Evolutionary conservation across 345 rosid species (phyloP).

Genomic region (Noccaea caerulescens): DNA sequence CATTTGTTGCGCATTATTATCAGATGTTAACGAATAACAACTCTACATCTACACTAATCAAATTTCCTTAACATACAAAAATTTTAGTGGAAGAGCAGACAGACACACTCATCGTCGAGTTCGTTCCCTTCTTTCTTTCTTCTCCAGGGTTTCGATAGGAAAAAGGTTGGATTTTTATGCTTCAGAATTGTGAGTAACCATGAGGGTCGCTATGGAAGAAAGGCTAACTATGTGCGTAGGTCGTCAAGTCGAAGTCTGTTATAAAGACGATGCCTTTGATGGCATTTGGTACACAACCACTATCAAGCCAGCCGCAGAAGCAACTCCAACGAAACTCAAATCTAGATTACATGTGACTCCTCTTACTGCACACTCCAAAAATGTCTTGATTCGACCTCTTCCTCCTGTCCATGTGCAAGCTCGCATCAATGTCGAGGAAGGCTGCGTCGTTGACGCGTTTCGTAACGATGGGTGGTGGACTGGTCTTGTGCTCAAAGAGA

Average conservation of each 20-base stretch:
- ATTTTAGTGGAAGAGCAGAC: too few relatives aligned
- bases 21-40: too few relatives aligned
- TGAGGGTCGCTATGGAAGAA: not conserved
- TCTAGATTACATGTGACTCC: constrained; percentile 21
- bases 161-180: not conserved
- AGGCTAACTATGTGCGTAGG: not conserved
- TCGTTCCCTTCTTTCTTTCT: not conserved
- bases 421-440: constrained; percentile 33
- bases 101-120: too few relatives aligned
- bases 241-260: constrained; percentile 52
- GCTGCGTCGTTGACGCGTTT: constrained; percentile 49
- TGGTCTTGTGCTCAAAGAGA: constrained; percentile 54
- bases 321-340: constrained; percentile 32
- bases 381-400: constrained; percentile 51
- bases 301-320: constrained; percentile 23
- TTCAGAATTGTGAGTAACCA: not conserved
- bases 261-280: constrained; percentile 54
- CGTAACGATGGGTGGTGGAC: constrained; percentile 55
- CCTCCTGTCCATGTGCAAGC: constrained; percentile 40
- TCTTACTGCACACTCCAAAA: constrained; percentile 43
- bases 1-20: too few relatives aligned
- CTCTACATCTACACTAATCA: too few relatives aligned
- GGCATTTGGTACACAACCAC: constrained; percentile 58
- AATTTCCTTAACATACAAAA: too few relatives aligned
- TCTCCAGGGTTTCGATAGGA: not conserved